Percentiles rank a stretch among this genome's conserved stretches.
These are phyloP conservation scores for Aspergillus persii DNA, from an alignment of 2,329 filamentous ascomycete species.

Conservation along the genomic window DNA sequence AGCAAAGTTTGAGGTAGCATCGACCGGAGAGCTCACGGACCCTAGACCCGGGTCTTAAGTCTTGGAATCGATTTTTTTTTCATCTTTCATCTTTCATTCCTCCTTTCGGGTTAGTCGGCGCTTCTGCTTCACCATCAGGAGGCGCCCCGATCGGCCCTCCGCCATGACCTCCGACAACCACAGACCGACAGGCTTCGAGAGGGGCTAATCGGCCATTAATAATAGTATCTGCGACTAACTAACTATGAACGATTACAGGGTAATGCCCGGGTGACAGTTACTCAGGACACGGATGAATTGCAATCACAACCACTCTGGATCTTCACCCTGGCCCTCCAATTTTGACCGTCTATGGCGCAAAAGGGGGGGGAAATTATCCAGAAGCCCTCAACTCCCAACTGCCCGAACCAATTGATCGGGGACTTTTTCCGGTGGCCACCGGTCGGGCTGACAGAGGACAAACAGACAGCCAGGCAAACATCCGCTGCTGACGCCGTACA, in stretches of 20 bases:
- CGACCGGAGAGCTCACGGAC: background rate
- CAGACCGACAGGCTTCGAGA: background rate
- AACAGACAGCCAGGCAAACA: background rate
- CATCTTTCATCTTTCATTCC: background rate
- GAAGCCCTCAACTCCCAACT: background rate
- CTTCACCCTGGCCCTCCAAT: background rate
- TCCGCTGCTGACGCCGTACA: no score
- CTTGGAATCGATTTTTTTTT: background rate
- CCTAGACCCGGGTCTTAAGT: background rate
- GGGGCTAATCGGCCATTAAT: background rate
- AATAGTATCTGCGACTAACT: background rate
- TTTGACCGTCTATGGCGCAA: constrained; percentile 11
- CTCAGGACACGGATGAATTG: background rate
- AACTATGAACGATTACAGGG: background rate
- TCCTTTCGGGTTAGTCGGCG: background rate
- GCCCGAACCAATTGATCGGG: background rate
- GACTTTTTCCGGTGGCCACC: background rate
- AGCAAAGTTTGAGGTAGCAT: background rate
- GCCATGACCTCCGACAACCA: background rate
- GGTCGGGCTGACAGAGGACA: background rate
- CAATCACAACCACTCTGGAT: background rate
- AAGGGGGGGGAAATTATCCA: background rate
- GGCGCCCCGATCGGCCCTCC: background rate
- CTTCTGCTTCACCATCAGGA: background rate
- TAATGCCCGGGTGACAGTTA: background rate